Base-by-base conservation (phyloP, 1,139 yeast species). In the Blastobotrys arbuscula region DNA sequence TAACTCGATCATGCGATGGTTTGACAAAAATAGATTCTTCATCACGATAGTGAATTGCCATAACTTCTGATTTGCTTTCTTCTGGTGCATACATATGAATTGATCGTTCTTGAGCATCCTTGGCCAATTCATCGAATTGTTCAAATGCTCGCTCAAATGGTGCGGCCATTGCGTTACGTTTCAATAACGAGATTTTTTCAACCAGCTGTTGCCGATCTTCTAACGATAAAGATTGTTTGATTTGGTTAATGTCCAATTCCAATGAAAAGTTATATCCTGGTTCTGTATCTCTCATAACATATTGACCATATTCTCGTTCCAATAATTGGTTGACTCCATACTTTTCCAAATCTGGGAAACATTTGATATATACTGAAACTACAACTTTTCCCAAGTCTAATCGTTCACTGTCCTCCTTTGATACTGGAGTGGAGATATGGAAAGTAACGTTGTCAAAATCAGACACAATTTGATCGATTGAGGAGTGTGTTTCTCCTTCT, bases 371-470 rank as follows among this genome's bases (percentile, higher is more conserved):
- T 54, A 88, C 73, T 19, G 95, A 84, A 40, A 88, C 71, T 55
- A 84, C 71, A 52, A 88, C 70, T 64, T 78, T 71, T 16, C 18
- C 9, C 15, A 44, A 31, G 42, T 44, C 47, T 12, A 38, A 23
- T 37, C 39, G 31, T 18, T 39, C 19, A 13, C 15, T 15, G 23
- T 38, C 47, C 40, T 80, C 69, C 73, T 79, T 85, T 60, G 73
- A 75, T 63, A 79, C 88, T 13, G 90, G 82, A 39, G 96, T 90
- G 44, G 95, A 84, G 55, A 94, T 74, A 68, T 90, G 97, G 69
- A 85, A 89, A 28, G 95, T 86, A 50, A 96, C 95, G 70, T 89
- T 89, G 68, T 92, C 98, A 62, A 92, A 92, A 71, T 92, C 99
- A 34, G 96, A 83, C 55, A 92, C 80, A 56, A 92, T 80, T 66